Base-by-base conservation (phyloP, 352 stramenopile genomes). In the Globisporangium acanthophoron region DNA sequence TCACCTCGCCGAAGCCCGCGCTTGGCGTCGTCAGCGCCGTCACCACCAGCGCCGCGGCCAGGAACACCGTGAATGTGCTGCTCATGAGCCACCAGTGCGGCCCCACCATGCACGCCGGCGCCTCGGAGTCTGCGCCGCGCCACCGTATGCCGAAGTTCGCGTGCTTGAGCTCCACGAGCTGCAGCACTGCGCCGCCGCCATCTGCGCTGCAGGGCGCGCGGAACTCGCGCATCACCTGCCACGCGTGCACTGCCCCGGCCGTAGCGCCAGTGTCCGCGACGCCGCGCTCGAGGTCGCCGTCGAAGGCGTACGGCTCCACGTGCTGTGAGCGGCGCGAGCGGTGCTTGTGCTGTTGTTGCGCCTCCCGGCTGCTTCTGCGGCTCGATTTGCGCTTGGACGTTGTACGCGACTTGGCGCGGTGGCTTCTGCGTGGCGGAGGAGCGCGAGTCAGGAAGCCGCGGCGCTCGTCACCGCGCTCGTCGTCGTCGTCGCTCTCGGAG, bases 11-110 rank as follows among this genome's bases (percentile, higher is more conserved):
- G 1, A 56, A 33, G 20, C 69, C 61, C 0, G 81, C 80, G 37
- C 76, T 72, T 5, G 67, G 65, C 7, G 73, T 54, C 18, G 80
- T 94, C 51, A 82, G 47, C 20, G 73, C 54, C 29, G 76, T 86
- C 20, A 94, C 76, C 31, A 68, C 40, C 11, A 70, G 41, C 15
- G 78, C 70, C 18, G 84, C 56, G 20, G 73, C 55, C 24, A 67
- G 65, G 11, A 90, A 78, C 13, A 82, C 67, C 1, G 64, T 74
- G 63, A 81, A 91, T 48, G 81, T 90, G 21, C 64, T 58, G 21
- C 70, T 47, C 73, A 94, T 87, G 58, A 92, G 64, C 62, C 80
- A 83, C 81, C 84, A 91, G 64, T 93, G 84, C 37, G 84, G 84
- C 20, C 84, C 84, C 27, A 93, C 67, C 44, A 89, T 69, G 52